Percentiles rank a stretch among this genome's conserved stretches.
Evolutionary conservation across 768 basidiomycete genomes (phyloP).

Genomic region (Phylloporus scabripes): DNA sequence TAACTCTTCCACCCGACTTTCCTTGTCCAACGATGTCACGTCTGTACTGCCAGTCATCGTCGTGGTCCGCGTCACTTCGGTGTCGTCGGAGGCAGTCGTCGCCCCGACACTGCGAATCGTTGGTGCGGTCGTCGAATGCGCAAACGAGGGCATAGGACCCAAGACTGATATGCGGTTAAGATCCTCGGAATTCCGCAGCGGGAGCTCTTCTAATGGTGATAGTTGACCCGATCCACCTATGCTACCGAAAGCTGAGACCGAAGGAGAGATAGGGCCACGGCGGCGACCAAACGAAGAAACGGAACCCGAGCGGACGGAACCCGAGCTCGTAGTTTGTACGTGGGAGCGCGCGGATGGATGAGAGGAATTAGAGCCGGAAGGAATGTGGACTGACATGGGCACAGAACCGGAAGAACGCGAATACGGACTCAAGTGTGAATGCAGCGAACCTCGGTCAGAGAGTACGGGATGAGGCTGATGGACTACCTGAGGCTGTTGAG

Average conservation of each 20-base stretch:
- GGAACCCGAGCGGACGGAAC: conserved; percentile 45
- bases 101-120: conserved; percentile 30
- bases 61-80: conserved; percentile 23
- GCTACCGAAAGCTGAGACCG: conserved; percentile 46
- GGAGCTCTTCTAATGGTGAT: conserved; percentile 22
- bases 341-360: conserved; percentile 45
- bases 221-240: conserved; percentile 16
- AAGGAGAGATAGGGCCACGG: conserved; percentile 39
- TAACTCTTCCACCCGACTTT: conserved; percentile 8
- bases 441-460: conserved; percentile 63
- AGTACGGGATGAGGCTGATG: conserved; percentile 36
- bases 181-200: conserved; percentile 6
- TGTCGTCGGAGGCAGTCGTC: conserved; percentile 29
- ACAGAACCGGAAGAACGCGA: conserved; percentile 49
- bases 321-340: conserved; percentile 31
- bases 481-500: conserved; percentile 39
- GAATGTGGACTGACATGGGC: conserved; percentile 41
- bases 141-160: conserved; percentile 32
- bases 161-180: conserved; percentile 25
- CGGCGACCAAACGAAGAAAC: conserved; percentile 50
- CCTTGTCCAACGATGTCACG: conserved; percentile 4
- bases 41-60: conserved; percentile 19
- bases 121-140: conserved; percentile 22
- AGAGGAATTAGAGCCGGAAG: conserved; percentile 51
- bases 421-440: conserved; percentile 51